Conservation (phyloP, 176 grass and related monocot genomes). For the Canna indica region DNA sequence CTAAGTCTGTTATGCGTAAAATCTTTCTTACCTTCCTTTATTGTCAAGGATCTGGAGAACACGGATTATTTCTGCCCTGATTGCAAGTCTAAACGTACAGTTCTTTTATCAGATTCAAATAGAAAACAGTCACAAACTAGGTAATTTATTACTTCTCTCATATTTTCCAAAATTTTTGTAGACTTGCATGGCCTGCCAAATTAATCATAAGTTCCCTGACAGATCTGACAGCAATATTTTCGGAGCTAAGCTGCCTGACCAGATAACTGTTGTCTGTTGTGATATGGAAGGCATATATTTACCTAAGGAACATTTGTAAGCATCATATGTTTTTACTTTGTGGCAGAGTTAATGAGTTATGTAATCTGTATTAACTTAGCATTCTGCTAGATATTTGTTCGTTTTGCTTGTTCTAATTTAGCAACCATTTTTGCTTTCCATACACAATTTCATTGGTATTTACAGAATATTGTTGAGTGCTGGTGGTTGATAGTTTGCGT, state of each 20-base stretch:
- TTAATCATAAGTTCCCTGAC: slow-evolving; percentile 19
- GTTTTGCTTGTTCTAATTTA: background rate
- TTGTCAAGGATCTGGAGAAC: slow-evolving; percentile 65
- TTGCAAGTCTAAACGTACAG: slow-evolving; percentile 57
- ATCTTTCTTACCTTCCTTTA: slow-evolving; percentile 13
- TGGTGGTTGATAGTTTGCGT: background rate
- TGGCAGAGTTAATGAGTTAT: background rate
- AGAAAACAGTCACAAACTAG: slow-evolving; percentile 14
- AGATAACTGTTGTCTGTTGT: slow-evolving; percentile 51
- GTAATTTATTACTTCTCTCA: slow-evolving; percentile 12
- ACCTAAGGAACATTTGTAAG: slow-evolving; percentile 74
- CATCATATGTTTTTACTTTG: slow-evolving; percentile 5
- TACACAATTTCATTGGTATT: no score
- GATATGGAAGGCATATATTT: slow-evolving; percentile 76
- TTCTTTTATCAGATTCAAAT: slow-evolving; percentile 6
- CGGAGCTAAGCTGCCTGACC: slow-evolving; percentile 36
- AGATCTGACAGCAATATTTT: slow-evolving; percentile 44
- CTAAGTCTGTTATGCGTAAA: no score
- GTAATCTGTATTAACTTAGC: background rate
- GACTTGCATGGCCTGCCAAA: slow-evolving; percentile 5
- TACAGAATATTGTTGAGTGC: background rate
- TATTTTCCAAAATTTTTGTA: background rate
- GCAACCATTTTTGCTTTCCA: no score
- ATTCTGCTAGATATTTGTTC: background rate
- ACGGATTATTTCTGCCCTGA: slow-evolving; percentile 82